Evolutionary conservation across 495 filamentous ascomycete genomes (phyloP).

Genomic region (Tuber indicum): DNA sequence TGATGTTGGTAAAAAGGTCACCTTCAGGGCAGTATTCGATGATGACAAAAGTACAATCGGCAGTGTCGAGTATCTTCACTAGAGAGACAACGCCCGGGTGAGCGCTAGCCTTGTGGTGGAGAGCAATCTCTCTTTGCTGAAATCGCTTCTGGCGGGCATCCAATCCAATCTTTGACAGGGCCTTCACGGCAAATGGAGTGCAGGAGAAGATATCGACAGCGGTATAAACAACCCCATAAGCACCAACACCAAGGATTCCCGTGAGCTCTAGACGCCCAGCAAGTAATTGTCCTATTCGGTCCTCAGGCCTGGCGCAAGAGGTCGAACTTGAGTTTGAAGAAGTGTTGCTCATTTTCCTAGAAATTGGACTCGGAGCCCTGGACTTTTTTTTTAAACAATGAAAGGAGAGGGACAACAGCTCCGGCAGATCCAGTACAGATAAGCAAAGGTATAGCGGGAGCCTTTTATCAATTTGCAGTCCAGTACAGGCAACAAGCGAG

Average conservation of each 20-base stretch:
- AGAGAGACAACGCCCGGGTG: constrained; percentile 93
- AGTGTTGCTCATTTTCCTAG: constrained; percentile 36
- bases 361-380: constrained; percentile 13
- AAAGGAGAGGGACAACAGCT: constrained; percentile 14
- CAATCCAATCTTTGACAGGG: constrained; percentile 83
- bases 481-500: background rate
- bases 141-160: constrained; percentile 81
- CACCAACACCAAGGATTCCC: constrained; percentile 81
- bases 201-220: constrained; percentile 81
- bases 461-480: background rate
- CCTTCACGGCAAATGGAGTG: constrained; percentile 88
- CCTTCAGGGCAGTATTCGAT: constrained; percentile 97
- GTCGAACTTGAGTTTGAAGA: constrained; percentile 41
- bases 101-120: constrained; percentile 79
- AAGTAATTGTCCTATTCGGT: constrained; percentile 76
- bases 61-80: constrained; percentile 84
- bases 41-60: constrained; percentile 92
- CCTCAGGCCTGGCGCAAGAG: constrained; percentile 55
- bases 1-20: constrained; percentile 95
- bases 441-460: background rate
- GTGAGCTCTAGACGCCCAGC: constrained; percentile 76
- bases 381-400: constrained; percentile 14
- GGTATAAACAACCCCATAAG: constrained; percentile 94
- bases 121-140: constrained; percentile 84
- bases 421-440: background rate